Evolutionary conservation across 2,329 filamentous ascomycete genomes (phyloP), one percentile per base, ranked within the genome.

Genomic region (Dichotomopilus funicola): DNA sequence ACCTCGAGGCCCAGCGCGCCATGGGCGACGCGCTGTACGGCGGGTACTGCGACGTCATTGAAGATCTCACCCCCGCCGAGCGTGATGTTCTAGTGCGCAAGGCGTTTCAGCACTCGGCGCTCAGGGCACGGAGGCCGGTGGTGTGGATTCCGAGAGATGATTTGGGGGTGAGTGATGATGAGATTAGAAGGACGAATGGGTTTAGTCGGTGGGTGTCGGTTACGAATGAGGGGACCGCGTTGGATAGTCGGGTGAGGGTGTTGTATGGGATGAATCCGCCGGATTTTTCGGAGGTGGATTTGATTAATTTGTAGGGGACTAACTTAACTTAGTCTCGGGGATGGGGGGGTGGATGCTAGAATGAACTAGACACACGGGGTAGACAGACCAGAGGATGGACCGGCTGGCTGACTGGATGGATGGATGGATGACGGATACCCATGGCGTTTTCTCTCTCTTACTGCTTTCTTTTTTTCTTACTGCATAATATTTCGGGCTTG

Each of bases 61-160:
- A 96, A 70, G 94, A 99, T 67, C 77, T 99, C 49, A 94, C 89
- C 1, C 89, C 91, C 0, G 89, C 92, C 13, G 90, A 96, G 69
- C 82, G 94, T 64, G 91, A 97, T 67, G 78, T 84, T 56, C 81
- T 97, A 41, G 88, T 94, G 10, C 86, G 86, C 53, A 86, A 91
- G 65, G 91, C 92, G 0, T 99, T 99, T 71, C 86, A 91, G 72
- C 94, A 99, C 67, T 86, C 85, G 37, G 94, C 94, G 0, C 77
- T 96, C 40, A 84, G 94, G 7, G 89, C 91, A 1, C 82, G 88
- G 51, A 81, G 91, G 52, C 94, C 94, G 0, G 89, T 89, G 0
- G 85, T 99, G 33, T 99, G 94, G 94, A 89, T 99, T 45, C 94
- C 94, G 0, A 83, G 87, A 9, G 94, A 99, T 66, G 88, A 94